These are phyloP conservation scores for Tribonema minus DNA, from an alignment of 108 stramenopile species.

Conservation along the genomic window DNA sequence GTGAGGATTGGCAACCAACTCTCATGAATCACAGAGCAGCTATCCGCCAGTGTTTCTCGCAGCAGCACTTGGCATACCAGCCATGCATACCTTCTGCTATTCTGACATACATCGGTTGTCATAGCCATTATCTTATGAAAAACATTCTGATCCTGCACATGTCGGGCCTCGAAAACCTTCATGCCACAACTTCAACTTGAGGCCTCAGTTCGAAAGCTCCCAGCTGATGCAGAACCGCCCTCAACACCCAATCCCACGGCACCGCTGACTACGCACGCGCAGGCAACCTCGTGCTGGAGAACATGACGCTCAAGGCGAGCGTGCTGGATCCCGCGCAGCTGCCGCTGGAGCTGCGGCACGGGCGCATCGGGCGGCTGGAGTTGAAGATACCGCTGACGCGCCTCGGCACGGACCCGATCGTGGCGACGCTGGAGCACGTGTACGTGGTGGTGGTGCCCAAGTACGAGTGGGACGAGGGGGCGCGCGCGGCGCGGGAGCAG, in stretches of 20 bases:
- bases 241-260: neutral
- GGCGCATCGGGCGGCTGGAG: slow-evolving; percentile 42
- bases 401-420: slow-evolving; percentile 35
- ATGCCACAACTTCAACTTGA: neutral
- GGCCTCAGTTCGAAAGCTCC: neutral
- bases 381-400: slow-evolving; percentile 37
- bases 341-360: slow-evolving; percentile 31
- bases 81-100: too few relatives aligned
- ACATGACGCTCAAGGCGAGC: slow-evolving; percentile 36
- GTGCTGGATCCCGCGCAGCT: slow-evolving; percentile 33
- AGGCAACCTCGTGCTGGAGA: slow-evolving; percentile 44
- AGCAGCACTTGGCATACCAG: too few relatives aligned
- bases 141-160: neutral
- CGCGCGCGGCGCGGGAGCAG: slow-evolving; percentile 39
- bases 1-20: too few relatives aligned
- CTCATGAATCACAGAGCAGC: too few relatives aligned
- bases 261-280: neutral
- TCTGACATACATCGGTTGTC: too few relatives aligned
- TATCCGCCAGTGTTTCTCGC: too few relatives aligned
- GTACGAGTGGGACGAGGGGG: slow-evolving; percentile 46
- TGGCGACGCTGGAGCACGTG: slow-evolving; percentile 23
- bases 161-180: neutral
- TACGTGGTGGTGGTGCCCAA: slow-evolving; percentile 46
- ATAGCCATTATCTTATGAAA: neutral
- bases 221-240: neutral